Base-by-base conservation (phyloP, 192 early-diverging fungal genomes). In the Umbelopsis sp. region DNA sequence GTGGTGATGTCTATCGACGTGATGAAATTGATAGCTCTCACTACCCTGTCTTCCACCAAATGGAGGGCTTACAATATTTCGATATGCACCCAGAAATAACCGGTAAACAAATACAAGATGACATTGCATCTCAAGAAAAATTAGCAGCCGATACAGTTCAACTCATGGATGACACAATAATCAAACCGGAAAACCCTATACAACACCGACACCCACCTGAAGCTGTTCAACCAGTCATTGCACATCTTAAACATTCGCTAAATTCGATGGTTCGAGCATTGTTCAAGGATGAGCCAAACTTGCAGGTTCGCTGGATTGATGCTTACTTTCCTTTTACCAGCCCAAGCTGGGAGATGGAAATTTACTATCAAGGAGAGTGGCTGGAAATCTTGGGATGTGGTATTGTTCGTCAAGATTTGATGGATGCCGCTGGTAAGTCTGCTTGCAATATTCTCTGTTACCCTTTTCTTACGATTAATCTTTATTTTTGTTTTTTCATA, bases 21-120 rank as follows among this genome's bases (percentile, higher is more conserved):
- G 97, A 99, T 74, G 97, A 99, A 74, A 96, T 99, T 70, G 96
- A 99, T 73, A 84, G 90, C 6, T 92, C 87, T 67, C 97, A 99
- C 74, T 99, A 98, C 78, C 97, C 97, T 0, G 94, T 95, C 5
- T 99, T 99, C 78, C 97, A 99, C 73, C 97, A 99, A 78, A 97
- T 99, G 91, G 97, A 99, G 72, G 97, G 95, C 8, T 90, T 96
- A 34, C 89, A 91, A 45, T 78, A 88, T 29, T 93, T 93, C 77
- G 78, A 86, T 22, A 72, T 82, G 29, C 75, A 74, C 29, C 78
- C 82, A n/a, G 70, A 56, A 0, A 65, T 74, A 3, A 73, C 67
- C 3, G 54, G 22, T 6, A 71, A 75, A 31, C 76, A 75, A 21
- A 72, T 84, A 44, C 41, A 74, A 16, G 72, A 76, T n/a, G 74